A percentile compares a stretch with the other conserved stretches of the same genome.
These are phyloP conservation scores for Clarkia xantiana DNA, from an alignment of 345 rosid genomes.

Conservation along the genomic window DNA sequence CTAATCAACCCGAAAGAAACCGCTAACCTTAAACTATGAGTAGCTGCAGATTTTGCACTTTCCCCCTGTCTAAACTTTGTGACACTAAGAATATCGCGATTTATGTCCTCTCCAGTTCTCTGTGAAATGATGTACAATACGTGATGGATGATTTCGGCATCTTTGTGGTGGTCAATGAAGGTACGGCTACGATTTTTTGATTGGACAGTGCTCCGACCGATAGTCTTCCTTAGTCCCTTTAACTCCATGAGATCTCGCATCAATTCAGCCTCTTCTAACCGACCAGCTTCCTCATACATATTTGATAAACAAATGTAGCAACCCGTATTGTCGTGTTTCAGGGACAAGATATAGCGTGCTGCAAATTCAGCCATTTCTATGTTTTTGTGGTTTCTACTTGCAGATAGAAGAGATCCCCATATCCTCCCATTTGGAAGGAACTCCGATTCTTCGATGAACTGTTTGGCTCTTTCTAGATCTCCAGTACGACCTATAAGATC, in stretches of 20 bases:
- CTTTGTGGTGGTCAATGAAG: constrained; percentile 32
- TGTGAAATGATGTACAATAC: constrained; percentile 31
- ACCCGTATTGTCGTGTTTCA: constrained; percentile 59
- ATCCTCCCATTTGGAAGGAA: constrained; percentile 43
- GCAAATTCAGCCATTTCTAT: constrained; percentile 47
- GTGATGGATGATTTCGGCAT: constrained; percentile 22
- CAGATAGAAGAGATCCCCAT: constrained; percentile 70
- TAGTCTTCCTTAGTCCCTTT: constrained; percentile 36
- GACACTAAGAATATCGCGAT: constrained; percentile 6
- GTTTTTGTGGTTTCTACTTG: constrained; percentile 44
- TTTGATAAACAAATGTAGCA: constrained; percentile 55
- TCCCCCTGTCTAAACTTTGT: constrained; percentile 27
- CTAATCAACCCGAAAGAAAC: constrained; percentile 49
- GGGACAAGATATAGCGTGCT: constrained; percentile 24
- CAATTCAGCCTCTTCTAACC: constrained; percentile 47
- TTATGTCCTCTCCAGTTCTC: constrained; percentile 28
- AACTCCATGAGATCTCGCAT: constrained; percentile 39
- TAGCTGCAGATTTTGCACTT: constrained; percentile 20
- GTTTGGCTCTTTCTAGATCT: constrained; percentile 34
- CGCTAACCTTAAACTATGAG: constrained; percentile 52
- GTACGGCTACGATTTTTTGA: constrained; percentile 18
- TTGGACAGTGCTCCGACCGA: constrained; percentile 28
- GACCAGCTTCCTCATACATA: constrained; percentile 69
- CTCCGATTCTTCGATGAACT: constrained; percentile 49
- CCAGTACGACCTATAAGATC: constrained; percentile 62